Evolutionary conservation across 163 green algal species (phyloP), one percentile per base, ranked within the genome.

Genomic region (Coccomyxa subellipsoidea): DNA sequence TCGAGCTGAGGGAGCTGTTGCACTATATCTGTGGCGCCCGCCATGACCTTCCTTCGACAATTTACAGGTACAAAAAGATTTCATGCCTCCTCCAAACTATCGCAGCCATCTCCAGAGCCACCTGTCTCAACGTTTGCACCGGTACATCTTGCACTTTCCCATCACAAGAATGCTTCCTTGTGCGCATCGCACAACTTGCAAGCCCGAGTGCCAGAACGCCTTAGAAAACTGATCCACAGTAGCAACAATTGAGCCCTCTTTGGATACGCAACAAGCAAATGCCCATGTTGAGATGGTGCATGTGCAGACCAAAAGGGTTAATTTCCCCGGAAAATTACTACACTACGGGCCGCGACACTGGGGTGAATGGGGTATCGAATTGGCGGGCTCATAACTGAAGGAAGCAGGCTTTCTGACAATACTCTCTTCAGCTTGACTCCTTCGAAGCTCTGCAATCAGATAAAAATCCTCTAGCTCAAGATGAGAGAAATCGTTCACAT

Each of bases 1-100:
- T 99, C 96, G 35, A 99, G 83, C 83, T 98, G 91, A 4, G 94
- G 91, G 54, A 98, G 82, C 78, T 96, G 91, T 82, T 89, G 83
- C 86, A 82, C 7, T 15, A 87, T 79, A 29, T 86, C 82, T 32
- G 66, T 32, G 27, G 66, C 66, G 18, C 66, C 66, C 2, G 66
- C 66, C 66, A 73, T 73, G n/a, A 59, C 47, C 47, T 59, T 8
- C 47, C 23, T 59, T 7, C 47, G 47, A 59, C 47, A 59, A 8
- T 21, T 12, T 59, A 59, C 23, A 12, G 23, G 4, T 27, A 18
- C 47, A 59, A 7, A 12, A 59, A 59, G 4, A 18, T 59, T 59
- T 27, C 1, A 8, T 18, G 47, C 5, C 47, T 59, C 15, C 23
- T 23, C 23, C 21, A 6, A 59, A 2, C 4, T 18, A 21, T 59